Evolutionary conservation across 345 rosid species (phyloP).

Genomic region (Reutealis trisperma): DNA sequence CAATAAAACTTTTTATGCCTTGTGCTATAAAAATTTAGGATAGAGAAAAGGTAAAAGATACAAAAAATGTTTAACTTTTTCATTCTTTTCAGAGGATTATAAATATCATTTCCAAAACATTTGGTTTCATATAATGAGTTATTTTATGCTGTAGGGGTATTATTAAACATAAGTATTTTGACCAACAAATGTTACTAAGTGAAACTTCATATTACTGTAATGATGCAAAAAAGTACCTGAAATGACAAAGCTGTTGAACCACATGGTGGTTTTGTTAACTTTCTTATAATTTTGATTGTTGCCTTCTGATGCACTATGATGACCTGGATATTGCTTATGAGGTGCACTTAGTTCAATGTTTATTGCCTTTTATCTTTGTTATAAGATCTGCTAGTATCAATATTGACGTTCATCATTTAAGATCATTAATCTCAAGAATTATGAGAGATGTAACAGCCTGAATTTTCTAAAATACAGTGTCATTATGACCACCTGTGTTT

Average conservation of each 20-base stretch:
- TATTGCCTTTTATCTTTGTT: not conserved
- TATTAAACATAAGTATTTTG: no score
- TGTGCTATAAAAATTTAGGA: no score
- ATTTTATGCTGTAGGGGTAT: no score
- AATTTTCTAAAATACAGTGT: not conserved
- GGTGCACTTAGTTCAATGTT: not conserved
- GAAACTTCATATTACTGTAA: no score
- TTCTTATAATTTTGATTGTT: not conserved
- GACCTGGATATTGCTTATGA: not conserved
- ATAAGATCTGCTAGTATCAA: not conserved
- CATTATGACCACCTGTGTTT: not conserved
- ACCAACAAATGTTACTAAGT: no score
- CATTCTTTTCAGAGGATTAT: no score
- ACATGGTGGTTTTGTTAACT: not conserved
- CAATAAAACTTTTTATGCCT: no score
- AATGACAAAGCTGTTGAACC: not conserved
- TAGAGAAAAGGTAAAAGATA: no score
- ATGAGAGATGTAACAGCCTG: not conserved
- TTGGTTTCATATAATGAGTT: not conserved
- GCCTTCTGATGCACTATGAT: not conserved
- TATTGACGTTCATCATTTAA: not conserved
- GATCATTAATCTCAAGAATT: not conserved
- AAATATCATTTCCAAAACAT: not conserved
- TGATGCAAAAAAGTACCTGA: not conserved
- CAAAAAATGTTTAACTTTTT: no score